Percentiles rank a stretch among this genome's conserved stretches.
These are phyloP conservation scores for Zygotorulaspora sp. DNA, from an alignment of 805 yeast genomes.

Conservation along the genomic window DNA sequence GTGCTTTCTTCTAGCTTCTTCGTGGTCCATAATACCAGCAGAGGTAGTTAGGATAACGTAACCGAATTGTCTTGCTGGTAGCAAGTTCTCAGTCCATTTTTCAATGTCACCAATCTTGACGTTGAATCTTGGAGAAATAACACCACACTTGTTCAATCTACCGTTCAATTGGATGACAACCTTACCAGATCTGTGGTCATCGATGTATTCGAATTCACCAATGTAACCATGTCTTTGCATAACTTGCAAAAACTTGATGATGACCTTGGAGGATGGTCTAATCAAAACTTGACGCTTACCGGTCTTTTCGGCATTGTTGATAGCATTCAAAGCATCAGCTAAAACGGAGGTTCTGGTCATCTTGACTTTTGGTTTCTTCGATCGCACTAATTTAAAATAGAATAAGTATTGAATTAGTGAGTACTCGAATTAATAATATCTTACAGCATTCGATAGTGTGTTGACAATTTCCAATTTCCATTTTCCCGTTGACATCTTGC, in stretches of 20 bases:
- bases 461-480: no score
- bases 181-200: constrained; percentile 98
- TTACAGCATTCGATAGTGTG: no score
- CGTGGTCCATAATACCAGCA: constrained; percentile 99
- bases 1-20: constrained; percentile 99
- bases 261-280: constrained; percentile 98
- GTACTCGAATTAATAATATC: no score
- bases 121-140: constrained; percentile 97
- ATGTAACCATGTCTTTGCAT: constrained; percentile 99
- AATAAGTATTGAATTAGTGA: no score
- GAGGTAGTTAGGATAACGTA: constrained; percentile 96
- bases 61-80: constrained; percentile 99
- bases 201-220: constrained; percentile 97
- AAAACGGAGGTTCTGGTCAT: constrained; percentile 98
- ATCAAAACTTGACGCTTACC: constrained; percentile 98
- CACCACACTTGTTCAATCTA: constrained; percentile 98
- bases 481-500: no score
- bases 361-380: constrained; percentile 30
- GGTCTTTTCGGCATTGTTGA: constrained; percentile 98
- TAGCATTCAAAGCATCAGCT: constrained; percentile 97
- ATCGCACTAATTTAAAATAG: not conserved
- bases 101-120: constrained; percentile 92
- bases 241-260: constrained; percentile 92
- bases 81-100: constrained; percentile 97
- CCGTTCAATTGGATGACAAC: constrained; percentile 95